These are phyloP conservation scores for Rhizomucor pusillus DNA, from an alignment of 371 early-diverging fungal genomes.

Conservation along the genomic window DNA sequence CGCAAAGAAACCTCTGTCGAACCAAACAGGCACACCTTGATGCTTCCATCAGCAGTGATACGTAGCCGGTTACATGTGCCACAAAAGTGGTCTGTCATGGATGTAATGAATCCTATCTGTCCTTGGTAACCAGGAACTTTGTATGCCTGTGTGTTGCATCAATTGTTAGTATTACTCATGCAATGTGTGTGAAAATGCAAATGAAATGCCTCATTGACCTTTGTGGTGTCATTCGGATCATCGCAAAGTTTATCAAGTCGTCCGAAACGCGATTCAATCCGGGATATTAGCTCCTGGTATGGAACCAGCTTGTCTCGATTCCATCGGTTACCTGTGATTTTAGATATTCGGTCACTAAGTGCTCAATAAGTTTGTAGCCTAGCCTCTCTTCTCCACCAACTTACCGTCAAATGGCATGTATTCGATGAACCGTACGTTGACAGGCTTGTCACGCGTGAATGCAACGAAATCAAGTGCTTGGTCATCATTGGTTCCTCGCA, in stretches of 20 bases:
- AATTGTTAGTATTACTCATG: neutral
- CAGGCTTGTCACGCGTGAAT: conserved; percentile 68
- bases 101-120: conserved; percentile 91
- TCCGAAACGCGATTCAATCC: conserved; percentile 58
- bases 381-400: conserved; percentile 1
- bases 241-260: conserved; percentile 63
- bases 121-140: conserved; percentile 78
- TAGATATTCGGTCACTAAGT: neutral
- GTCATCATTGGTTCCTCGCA: conserved; percentile 80
- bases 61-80: conserved; percentile 90
- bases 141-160: conserved; percentile 36
- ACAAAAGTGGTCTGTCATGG: conserved; percentile 96
- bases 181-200: neutral
- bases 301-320: conserved; percentile 79
- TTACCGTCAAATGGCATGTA: conserved; percentile 97
- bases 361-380: neutral
- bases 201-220: conserved; percentile 42
- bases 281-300: conserved; percentile 70
- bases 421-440: conserved; percentile 92
- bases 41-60: conserved; percentile 91
- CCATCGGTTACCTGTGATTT: conserved; percentile 78
- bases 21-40: conserved; percentile 94
- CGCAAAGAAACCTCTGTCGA: conserved; percentile 83
- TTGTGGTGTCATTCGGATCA: conserved; percentile 85
- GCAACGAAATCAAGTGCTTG: conserved; percentile 84